phyloP scores from a whole-genome alignment of 1,284 basidiomycete genomes.

The Apiotrichum laibachii region DNA sequence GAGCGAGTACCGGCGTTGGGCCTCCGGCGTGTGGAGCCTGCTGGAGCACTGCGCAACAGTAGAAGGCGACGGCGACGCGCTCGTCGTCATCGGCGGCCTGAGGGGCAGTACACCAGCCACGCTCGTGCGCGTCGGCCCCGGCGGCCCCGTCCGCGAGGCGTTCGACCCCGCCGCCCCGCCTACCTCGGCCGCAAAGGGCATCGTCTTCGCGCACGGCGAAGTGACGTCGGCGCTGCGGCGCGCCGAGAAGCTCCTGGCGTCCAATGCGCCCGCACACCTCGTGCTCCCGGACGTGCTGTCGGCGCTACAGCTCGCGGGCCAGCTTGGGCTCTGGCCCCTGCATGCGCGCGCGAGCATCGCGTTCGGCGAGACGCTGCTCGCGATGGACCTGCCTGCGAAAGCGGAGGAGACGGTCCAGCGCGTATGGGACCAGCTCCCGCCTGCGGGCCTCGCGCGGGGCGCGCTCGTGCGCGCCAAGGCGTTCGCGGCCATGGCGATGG shows the following conservation, averaged over 20 bases:
- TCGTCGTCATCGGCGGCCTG: conserved; percentile 22
- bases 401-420: conserved; percentile 29
- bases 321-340: conserved; percentile 38
- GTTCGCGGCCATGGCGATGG: conserved; percentile 23
- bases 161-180: conserved; percentile 15
- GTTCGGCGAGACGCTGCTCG: conserved; percentile 35
- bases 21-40: conserved; percentile 35
- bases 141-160: conserved; percentile 24
- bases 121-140: conserved; percentile 23
- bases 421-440: conserved; percentile 26
- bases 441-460: conserved; percentile 26
- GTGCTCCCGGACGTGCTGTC: conserved; percentile 37
- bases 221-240: conserved; percentile 22
- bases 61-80: conserved; percentile 21
- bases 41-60: conserved; percentile 29
- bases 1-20: conserved; percentile 39
- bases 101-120: conserved; percentile 12
- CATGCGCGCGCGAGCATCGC: conserved; percentile 36
- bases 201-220: conserved; percentile 29
- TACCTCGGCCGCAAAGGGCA: conserved; percentile 14
- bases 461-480: conserved; percentile 39
- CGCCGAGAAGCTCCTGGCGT: conserved; percentile 26
- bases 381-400: conserved; percentile 36
- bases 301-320: conserved; percentile 30
- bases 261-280: conserved; percentile 30